Base-by-base conservation (phyloP, 176 grass and related monocot species). In the Secale cereale region DNA sequence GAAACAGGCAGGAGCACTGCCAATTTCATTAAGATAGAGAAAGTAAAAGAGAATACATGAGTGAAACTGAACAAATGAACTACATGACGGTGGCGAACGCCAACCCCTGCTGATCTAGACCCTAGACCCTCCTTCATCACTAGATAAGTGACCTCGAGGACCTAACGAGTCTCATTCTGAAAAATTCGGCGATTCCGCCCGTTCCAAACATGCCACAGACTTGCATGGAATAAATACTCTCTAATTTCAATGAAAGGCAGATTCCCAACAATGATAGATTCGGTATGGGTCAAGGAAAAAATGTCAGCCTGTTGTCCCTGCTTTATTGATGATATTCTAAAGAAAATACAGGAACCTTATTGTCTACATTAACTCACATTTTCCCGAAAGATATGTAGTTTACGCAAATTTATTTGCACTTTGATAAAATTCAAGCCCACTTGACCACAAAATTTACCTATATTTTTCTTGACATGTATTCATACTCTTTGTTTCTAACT, bases 181-280 rank as follows among this genome's bases (percentile, higher is more conserved):
- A 52, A 52, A 52, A 52, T 52, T 52, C 48, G 2, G 12, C 3
- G 41, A 45, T 45, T 45, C 41, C 41, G 41, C 41, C 41, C 41
- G 12, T 19, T 17, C 48, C 48, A 52, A 19, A 52, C 15, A 19
- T 52, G 48, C 48, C 48, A 52, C 16, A 19, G 15, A 52, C 5
- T 87, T 60, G 81, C n/a, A 56, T 74, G 63, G 60, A 87, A 89
- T 60, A 86, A 33, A 56, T 79, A 3, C 79, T 82, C 66, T 20
- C 31, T 19, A 74, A 48, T 45, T 86, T 56, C 32, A 86, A 72
- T 15, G 6, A 25, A 40, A 60, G 65, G 61, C 25, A 11, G 15
- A 75, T 59, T 67, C 66, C 23, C 27, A 39, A 9, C 11, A 19
- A 25, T 11, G 39, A 63, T 57, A 27, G 76, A 45, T 63, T 31